Base-by-base conservation (phyloP, 2,329 filamentous ascomycete genomes). In the Periconia sp. region DNA sequence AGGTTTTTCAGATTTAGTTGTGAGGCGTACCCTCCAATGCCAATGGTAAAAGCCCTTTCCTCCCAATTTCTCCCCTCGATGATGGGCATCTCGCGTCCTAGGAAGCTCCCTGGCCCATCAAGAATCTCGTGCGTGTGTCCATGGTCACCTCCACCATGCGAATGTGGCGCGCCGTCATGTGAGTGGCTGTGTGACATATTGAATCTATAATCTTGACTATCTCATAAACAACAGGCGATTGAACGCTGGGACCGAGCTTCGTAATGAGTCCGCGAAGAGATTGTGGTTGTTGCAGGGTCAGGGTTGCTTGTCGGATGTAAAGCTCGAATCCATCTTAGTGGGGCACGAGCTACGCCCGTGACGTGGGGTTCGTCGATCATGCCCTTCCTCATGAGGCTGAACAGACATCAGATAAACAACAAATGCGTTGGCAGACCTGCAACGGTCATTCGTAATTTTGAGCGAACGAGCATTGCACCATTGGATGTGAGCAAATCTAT, bases 81-180 rank as follows among this genome's bases (percentile, higher is more conserved):
- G 43, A 97, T 88, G 50, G 92, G 94, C 89, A 95, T 92, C 75
- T 97, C 94, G 12, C 94, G 86, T 36, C 87, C 86, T 22, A 94
- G 73, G 68, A 88, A 97, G 65, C 90, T 95, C 31, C 94, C 94
- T 0, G 94, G 94, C 0, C 92, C 92, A 64, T 94, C 87, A 56
- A 96, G 87, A 63, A 97, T 91, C 78, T 97, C 94, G 70, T 97
- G 94, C 2, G 87, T 89, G 76, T 99, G 94, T 60, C 94, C 94
- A 71, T 97, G 94, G 65, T 92, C 88, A 29, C 78, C 78, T 40
- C 63, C 69, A 29, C 67, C 62, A 42, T 73, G 69, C 43, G 80
- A 78, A 66, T 82, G 78, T 43, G 76, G 73, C 15, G 43, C 53
- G 38, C 44, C 56, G 11, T 67, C 63, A 45, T 68, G 64, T 36